Evolutionary conservation across 331 rosid species (phyloP), one percentile per base, ranked within the genome.

Genomic region (Saraca asoca): DNA sequence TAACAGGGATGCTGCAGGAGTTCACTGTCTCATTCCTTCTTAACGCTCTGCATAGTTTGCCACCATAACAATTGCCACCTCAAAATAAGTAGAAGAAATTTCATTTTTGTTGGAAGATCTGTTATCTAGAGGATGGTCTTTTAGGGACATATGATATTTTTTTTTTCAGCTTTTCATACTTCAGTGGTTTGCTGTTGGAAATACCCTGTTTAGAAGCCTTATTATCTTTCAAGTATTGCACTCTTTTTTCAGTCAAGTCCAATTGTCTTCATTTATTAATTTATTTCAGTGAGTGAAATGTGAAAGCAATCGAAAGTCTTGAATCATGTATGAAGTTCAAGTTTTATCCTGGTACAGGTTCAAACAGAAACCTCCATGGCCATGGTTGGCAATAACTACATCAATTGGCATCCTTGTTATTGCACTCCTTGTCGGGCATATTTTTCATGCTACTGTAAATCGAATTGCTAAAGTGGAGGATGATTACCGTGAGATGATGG

Each of bases 331-430:
- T 57, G 54, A 75, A 68, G 54, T 52, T 57, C 7, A 63, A 60
- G 66, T 50, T 63, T 55, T 66, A 60, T 81, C 71, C 64, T 69
- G 67, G 45, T 43, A 60, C 87, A 93, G 99, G 80, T 94, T 94
- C 82, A 94, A 94, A 68, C 92, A 88, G 71, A 94, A 75, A 73
- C 88, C 94, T 35, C 96, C 92, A 1, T 88, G 85, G 96, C 96
- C 91, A 15, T 84, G 89, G 96, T 50, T 86, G 62, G 96, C 90
- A 41, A 81, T 85, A 56, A 59, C 82, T 44, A 83, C 96, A 52
- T 84, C 95, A 44, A 6, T 86, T 77, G 92, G 92, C 19, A 73
- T 83, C 72, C 89, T 88, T 19, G 70, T 83, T 63, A 94, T 94
- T 78, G 92, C 92, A 17, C 78, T 85, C 65, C 92, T 86, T 73